Conservation (phyloP, 768 basidiomycete species). For the Trametes elegans region DNA sequence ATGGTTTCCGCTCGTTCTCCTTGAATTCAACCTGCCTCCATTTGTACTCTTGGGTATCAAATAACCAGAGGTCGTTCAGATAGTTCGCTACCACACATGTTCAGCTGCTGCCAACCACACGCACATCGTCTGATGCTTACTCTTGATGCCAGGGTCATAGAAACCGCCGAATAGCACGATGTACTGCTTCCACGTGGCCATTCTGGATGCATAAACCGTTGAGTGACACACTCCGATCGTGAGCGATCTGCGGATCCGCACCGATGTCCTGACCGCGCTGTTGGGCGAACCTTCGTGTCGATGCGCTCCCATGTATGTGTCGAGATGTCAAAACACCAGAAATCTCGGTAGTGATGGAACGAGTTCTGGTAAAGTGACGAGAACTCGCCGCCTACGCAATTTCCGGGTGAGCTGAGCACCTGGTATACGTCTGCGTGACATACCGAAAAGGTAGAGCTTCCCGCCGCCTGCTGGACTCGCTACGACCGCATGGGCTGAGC, state of each 20-base stretch:
- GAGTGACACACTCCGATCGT: too few relatives aligned
- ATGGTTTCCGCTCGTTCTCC: slow-evolving; percentile 69
- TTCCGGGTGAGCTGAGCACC: not conserved
- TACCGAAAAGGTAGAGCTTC: slow-evolving; percentile 81
- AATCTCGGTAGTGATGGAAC: slow-evolving; percentile 84
- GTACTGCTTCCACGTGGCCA: slow-evolving; percentile 88
- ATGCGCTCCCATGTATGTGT: slow-evolving; percentile 86
- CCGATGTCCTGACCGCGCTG: slow-evolving; percentile 82
- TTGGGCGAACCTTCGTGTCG: slow-evolving; percentile 79
- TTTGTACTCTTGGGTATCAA: slow-evolving; percentile 82
- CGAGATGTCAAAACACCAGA: slow-evolving; percentile 83
- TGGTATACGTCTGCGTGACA: not conserved
- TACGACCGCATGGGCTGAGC: slow-evolving; percentile 83
- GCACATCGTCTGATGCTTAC: slow-evolving; percentile 37
- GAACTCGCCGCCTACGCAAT: slow-evolving; percentile 73
- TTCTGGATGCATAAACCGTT: slow-evolving; percentile 42
- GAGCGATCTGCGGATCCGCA: slow-evolving; percentile 30
- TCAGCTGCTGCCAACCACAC: not conserved
- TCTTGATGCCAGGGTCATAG: slow-evolving; percentile 81
- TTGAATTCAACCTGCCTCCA: slow-evolving; percentile 79
- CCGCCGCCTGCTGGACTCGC: slow-evolving; percentile 77
- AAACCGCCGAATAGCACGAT: slow-evolving; percentile 90
- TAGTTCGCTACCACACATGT: slow-evolving; percentile 58
- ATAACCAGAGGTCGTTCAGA: slow-evolving; percentile 81
- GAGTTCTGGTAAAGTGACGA: slow-evolving; percentile 79